A percentile compares a stretch with the other conserved stretches of the same genome.
Evolutionary conservation across 352 stramenopile genomes (phyloP).

Genomic region (Phytophthora citrophthora): DNA sequence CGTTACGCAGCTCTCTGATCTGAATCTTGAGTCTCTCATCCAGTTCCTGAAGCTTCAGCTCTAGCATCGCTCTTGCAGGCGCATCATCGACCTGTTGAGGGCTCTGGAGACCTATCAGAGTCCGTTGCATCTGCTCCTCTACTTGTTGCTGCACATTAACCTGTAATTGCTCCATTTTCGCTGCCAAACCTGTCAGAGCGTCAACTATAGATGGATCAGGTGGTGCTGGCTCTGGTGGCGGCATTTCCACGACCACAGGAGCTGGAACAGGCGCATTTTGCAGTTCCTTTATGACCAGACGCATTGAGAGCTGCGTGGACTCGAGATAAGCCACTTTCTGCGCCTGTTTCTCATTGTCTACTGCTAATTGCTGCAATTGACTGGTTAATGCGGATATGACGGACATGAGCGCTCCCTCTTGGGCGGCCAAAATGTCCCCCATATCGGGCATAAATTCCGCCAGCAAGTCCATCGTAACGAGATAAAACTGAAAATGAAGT

Average conservation of each 20-base stretch:
- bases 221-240: slow-evolving; percentile 6
- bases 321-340: slow-evolving; percentile 49
- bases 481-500: too few species aligned
- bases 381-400: slow-evolving; percentile 56
- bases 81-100: slow-evolving; percentile 20
- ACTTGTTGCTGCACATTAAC: slow-evolving; percentile 34
- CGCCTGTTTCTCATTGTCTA: slow-evolving; percentile 42
- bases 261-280: slow-evolving; percentile 19
- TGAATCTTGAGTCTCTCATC: slow-evolving; percentile 38
- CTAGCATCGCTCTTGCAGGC: slow-evolving; percentile 28
- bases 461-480: slow-evolving; percentile 53
- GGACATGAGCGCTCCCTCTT: slow-evolving; percentile 65
- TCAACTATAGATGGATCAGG: slow-evolving; percentile 18
- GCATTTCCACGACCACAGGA: slow-evolving; percentile 33
- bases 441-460: slow-evolving; percentile 74
- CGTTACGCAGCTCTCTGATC: slow-evolving; percentile 24
- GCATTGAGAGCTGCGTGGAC: slow-evolving; percentile 33
- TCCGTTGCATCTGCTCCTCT: slow-evolving; percentile 22
- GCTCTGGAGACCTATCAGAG: slow-evolving; percentile 6
- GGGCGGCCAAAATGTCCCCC: slow-evolving; percentile 60
- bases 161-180: slow-evolving; percentile 25
- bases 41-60: slow-evolving; percentile 27
- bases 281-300: slow-evolving; percentile 30
- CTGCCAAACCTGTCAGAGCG: slow-evolving; percentile 17
- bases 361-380: slow-evolving; percentile 56